A percentile compares a stretch with the other conserved stretches of the same genome.
Evolutionary conservation across 2,329 filamentous ascomycete genomes (phyloP).

Genomic region (Xylaria digitata): DNA sequence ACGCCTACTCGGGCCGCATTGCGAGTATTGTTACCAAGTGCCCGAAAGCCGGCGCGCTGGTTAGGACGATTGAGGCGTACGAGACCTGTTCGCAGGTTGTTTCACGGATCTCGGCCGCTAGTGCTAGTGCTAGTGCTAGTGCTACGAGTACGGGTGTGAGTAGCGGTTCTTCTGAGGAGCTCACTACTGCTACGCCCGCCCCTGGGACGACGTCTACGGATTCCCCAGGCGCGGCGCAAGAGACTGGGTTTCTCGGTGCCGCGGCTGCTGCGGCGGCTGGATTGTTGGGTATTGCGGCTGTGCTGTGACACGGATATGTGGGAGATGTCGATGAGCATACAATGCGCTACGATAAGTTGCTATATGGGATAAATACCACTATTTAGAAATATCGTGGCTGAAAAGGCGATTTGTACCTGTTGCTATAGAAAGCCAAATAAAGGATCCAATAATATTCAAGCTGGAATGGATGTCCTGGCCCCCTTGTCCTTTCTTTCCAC

Average conservation of each 20-base stretch:
- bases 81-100: slow-evolving; percentile 35
- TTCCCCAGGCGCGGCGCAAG: slow-evolving; percentile 13
- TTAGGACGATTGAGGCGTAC: slow-evolving; percentile 42
- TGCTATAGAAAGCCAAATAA: too few species aligned
- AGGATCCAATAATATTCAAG: not conserved
- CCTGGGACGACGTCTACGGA: slow-evolving; percentile 25
- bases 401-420: not conserved
- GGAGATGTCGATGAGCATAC: too few species aligned
- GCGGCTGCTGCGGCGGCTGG: slow-evolving; percentile 40
- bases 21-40: slow-evolving; percentile 39
- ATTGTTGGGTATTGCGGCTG: slow-evolving; percentile 35
- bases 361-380: not conserved
- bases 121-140: not conserved
- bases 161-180: not conserved
- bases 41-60: slow-evolving; percentile 34
- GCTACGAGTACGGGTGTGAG: not conserved
- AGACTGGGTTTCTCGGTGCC: slow-evolving; percentile 37
- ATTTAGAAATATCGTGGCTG: not conserved
- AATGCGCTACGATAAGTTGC: slow-evolving; percentile 1
- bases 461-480: too few species aligned
- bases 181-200: not conserved
- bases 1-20: slow-evolving; percentile 36
- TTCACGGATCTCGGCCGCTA: slow-evolving; percentile 21
- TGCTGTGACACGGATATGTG: slow-evolving; percentile 21
- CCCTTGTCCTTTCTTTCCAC: not conserved